phyloP scores from a whole-genome alignment of 2,329 filamentous ascomycete species.

The Xylariaceae sp. region DNA sequence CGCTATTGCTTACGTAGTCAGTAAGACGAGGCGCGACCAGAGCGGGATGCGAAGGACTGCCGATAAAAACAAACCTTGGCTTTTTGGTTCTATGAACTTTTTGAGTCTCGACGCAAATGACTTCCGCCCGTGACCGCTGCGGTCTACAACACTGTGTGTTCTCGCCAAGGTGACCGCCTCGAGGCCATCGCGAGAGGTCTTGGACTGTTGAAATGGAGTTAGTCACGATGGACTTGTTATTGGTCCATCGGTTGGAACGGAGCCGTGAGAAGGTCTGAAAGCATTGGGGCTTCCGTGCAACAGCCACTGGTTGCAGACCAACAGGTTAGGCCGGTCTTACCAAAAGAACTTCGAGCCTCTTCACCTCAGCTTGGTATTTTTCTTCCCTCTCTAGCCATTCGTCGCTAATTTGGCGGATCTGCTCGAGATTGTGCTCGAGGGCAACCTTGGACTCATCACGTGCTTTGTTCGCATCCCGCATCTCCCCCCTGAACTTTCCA shows the following conservation, averaged over 20 bases:
- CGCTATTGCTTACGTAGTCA: too few relatives aligned
- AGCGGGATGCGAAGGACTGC: not conserved
- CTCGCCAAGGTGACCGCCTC: slow-evolving; percentile 45
- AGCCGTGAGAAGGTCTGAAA: too few relatives aligned
- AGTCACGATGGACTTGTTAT: not conserved
- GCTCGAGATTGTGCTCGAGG: slow-evolving; percentile 32
- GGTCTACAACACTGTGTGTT: slow-evolving; percentile 41
- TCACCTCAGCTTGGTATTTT: slow-evolving; percentile 39
- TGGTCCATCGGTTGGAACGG: too few relatives aligned
- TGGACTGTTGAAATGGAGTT: slow-evolving; percentile 29
- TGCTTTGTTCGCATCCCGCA: slow-evolving; percentile 25
- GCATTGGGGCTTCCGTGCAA: too few relatives aligned
- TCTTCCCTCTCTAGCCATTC: slow-evolving; percentile 40
- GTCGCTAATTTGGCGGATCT: slow-evolving; percentile 36
- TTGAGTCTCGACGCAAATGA: slow-evolving; percentile 33
- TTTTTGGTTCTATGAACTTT: slow-evolving; percentile 18
- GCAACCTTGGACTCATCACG: slow-evolving; percentile 29
- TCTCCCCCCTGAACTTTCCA: slow-evolving; percentile 31
- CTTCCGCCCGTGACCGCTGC: slow-evolving; percentile 31
- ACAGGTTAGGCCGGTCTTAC: slow-evolving; percentile 1
- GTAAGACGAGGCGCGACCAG: not conserved
- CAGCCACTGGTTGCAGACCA: too few relatives aligned
- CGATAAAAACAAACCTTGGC: slow-evolving; percentile 11
- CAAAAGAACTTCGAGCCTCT: slow-evolving; percentile 34
- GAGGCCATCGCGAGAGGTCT: slow-evolving; percentile 37